Conservation (phyloP, 1,284 basidiomycete species). For the Ganoderma resinaceum region DNA sequence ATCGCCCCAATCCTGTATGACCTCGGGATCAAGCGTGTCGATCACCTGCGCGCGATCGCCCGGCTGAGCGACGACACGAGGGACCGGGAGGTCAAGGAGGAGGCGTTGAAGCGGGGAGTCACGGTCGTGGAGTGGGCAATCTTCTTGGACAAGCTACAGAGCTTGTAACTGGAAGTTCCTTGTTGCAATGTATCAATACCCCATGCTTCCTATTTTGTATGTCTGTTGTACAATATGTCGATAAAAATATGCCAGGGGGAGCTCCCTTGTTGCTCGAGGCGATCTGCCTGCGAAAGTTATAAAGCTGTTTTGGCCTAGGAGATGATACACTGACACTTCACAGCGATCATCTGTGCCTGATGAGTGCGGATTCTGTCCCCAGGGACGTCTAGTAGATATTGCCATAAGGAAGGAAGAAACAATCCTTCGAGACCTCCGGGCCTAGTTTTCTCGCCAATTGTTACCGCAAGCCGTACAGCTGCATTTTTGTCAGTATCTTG, state of each 20-base stretch:
- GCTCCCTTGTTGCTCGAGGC: neutral
- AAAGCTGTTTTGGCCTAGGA: neutral
- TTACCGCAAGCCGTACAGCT: conserved; percentile 65
- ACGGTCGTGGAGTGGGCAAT: conserved; percentile 82
- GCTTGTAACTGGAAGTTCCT: conserved; percentile 30
- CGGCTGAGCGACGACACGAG: conserved; percentile 67
- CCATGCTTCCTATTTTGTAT: neutral
- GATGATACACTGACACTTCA: neutral
- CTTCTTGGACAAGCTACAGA: conserved; percentile 60
- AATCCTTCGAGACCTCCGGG: too few species aligned
- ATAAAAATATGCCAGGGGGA: neutral
- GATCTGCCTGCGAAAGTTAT: neutral
- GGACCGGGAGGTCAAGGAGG: conserved; percentile 69
- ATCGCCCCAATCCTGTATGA: conserved; percentile 58
- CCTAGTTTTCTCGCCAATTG: conserved; percentile 68
- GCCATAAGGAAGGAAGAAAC: neutral
- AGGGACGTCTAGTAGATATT: neutral
- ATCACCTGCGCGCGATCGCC: conserved; percentile 66
- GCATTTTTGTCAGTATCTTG: neutral
- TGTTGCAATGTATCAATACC: neutral
- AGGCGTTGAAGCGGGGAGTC: conserved; percentile 67
- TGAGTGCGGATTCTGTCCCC: neutral
- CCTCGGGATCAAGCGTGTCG: conserved; percentile 63
- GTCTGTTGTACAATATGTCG: conserved; percentile 1
- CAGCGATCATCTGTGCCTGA: neutral